Base-by-base conservation (phyloP, 2,329 filamentous ascomycete genomes). In the Epichloe gansuensis region DNA sequence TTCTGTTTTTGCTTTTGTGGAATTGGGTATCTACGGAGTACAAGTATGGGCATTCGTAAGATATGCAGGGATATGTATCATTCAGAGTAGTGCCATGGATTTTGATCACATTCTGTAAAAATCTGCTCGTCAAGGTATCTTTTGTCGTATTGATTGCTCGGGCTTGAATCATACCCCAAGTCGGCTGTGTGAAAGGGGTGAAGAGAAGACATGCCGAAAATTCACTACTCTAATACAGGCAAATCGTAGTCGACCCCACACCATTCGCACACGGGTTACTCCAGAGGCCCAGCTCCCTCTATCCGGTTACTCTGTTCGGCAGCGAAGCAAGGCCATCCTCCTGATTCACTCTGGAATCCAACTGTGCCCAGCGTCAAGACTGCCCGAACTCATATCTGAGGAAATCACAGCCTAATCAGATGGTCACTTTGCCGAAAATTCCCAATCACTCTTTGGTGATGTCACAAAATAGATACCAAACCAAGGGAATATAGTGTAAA, bases 191-290 rank as follows among this genome's bases (percentile, higher is more conserved):
- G 17, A 21, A 21, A 21, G 17, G 9, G 31, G 31, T 11, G 8
- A 31, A 31, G 48, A 25, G 17, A 46, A 51, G 38, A 21, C 15
- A 39, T 23, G 25, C 35, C 34, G 21, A 28, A 45, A 51, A 31
- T 23, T 38, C 48, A 48, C 55, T 56, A 55, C 47, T 48, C 50
- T 56, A 21, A 21, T 21, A 52, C 50, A 53, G 48, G 41, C 28
- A 43, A 46, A 46, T 52, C 43, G 41, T 56, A 46, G 41, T 46
- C 54, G 39, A 45, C 23, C 21, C 48, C 48, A 21, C 48, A 15
- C 13, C 9, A 5, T 41, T 13, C 47, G 12, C 39, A n/a, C 15
- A 31, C 12, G 35, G 34, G 39, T 12, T 39, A 6, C 38, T 39
- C 13, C 38, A 3, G 7, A 13, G n/a, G 38, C 38, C 38, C 5